Evolutionary conservation across 805 yeast genomes (phyloP).

Genomic region (Candida sonorensis): DNA sequence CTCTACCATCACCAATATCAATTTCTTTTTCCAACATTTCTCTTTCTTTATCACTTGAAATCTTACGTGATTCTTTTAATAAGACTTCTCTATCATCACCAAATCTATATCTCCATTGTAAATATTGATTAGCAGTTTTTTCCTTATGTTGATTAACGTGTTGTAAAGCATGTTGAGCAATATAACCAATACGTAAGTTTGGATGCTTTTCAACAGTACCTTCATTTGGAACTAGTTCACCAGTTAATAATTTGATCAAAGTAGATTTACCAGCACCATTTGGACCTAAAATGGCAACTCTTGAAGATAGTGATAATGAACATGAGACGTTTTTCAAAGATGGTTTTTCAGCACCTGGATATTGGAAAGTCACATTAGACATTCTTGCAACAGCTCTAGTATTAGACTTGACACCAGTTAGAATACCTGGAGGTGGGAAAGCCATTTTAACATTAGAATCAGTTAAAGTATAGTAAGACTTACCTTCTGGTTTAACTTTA

Average conservation of each 20-base stretch:
- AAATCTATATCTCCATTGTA: slow-evolving; percentile 96
- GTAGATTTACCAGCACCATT: slow-evolving; percentile 99
- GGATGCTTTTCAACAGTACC: slow-evolving; percentile 98
- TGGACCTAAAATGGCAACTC: slow-evolving; percentile 95
- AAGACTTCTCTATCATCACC: slow-evolving; percentile 98
- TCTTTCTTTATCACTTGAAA: slow-evolving; percentile 65
- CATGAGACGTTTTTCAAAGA: slow-evolving; percentile 75
- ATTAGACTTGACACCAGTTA: slow-evolving; percentile 94
- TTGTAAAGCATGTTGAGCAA: slow-evolving; percentile 97
- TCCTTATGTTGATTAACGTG: slow-evolving; percentile 97
- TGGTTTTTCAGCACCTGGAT: slow-evolving; percentile 86
- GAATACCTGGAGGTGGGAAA: slow-evolving; percentile 96
- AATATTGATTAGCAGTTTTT: slow-evolving; percentile 94
- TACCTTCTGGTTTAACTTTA: slow-evolving; percentile 90
- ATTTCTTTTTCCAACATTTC: slow-evolving; percentile 71
- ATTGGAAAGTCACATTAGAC: slow-evolving; percentile 76
- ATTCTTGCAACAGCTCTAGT: slow-evolving; percentile 78
- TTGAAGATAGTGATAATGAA: slow-evolving; percentile 89
- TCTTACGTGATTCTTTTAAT: slow-evolving; percentile 85
- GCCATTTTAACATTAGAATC: slow-evolving; percentile 94
- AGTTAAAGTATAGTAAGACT: slow-evolving; percentile 88
- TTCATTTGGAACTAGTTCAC: slow-evolving; percentile 75
- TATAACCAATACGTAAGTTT: slow-evolving; percentile 94
- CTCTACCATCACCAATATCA: slow-evolving; percentile 76
- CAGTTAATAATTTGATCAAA: slow-evolving; percentile 86